A percentile compares a stretch with the other conserved stretches of the same genome.
These are phyloP conservation scores for Chrysophaeum taylorii DNA, from an alignment of 352 stramenopile genomes.

Conservation along the genomic window DNA sequence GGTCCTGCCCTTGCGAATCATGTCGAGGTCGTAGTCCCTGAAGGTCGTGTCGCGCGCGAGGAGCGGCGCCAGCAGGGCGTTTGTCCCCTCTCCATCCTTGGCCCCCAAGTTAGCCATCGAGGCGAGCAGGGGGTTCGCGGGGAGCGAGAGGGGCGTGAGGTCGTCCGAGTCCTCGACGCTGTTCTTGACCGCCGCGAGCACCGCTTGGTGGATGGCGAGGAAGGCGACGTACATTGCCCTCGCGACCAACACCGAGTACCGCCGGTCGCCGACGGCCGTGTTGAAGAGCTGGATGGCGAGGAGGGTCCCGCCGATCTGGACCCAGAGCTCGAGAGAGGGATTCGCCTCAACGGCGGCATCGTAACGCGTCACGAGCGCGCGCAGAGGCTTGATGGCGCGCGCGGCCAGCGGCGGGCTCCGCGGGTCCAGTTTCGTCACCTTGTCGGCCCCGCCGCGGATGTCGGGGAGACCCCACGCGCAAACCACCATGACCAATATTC, in stretches of 20 bases:
- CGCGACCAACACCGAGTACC: not conserved
- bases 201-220: not conserved
- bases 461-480: too few relatives aligned
- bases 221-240: not conserved
- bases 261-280: not conserved
- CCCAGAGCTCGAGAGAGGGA: not conserved
- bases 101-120: not conserved
- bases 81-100: not conserved
- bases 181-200: not conserved
- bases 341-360: not conserved
- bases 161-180: not conserved
- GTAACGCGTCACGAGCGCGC: not conserved
- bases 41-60: not conserved
- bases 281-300: not conserved
- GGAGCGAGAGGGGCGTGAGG: not conserved
- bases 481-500: too few relatives aligned
- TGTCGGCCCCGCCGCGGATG: not conserved
- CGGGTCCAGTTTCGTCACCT: not conserved
- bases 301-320: not conserved
- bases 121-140: constrained; percentile 9
- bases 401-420: not conserved
- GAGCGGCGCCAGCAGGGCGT: not conserved
- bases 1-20: not conserved
- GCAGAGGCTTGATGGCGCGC: not conserved
- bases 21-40: constrained; percentile 10